Conservation (phyloP, 495 filamentous ascomycete species). For the Aspergillus sclerotioniger region DNA sequence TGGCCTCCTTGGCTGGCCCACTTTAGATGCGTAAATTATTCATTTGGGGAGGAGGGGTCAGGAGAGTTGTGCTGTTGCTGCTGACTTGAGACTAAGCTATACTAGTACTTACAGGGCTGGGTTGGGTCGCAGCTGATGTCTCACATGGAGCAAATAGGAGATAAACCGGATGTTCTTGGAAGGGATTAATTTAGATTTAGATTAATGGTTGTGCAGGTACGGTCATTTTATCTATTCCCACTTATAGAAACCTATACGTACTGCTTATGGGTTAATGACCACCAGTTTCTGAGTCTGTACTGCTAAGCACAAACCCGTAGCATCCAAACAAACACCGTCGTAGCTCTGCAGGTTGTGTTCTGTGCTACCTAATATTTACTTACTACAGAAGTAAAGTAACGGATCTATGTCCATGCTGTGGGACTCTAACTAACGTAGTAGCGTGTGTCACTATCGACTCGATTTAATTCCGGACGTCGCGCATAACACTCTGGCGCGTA, state of each 20-base stretch:
- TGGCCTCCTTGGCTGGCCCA: slow-evolving; percentile 21
- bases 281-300: too few species aligned
- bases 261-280: too few species aligned
- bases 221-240: too few species aligned
- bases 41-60: neutral
- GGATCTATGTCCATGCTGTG: too few species aligned
- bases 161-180: neutral
- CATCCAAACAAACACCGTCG: neutral
- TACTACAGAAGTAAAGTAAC: neutral
- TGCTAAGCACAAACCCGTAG: too few species aligned
- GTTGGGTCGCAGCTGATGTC: slow-evolving; percentile 30
- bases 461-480: slow-evolving; percentile 1
- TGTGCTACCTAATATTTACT: neutral
- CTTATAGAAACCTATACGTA: too few species aligned
- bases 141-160: slow-evolving; percentile 26
- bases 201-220: too few species aligned
- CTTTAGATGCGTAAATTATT: slow-evolving; percentile 12
- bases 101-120: slow-evolving; percentile 15
- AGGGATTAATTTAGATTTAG: neutral
- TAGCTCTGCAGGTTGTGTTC: neutral
- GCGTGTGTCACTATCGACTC: slow-evolving; percentile 4
- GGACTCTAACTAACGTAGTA: neutral
- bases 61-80: slow-evolving; percentile 1
- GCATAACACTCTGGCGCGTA: slow-evolving; percentile 1
- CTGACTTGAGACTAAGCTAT: neutral